Evolutionary conservation across 176 grass and related monocot species (phyloP), one percentile per base, ranked within the genome.

Genomic region (Saccharum spontaneum): DNA sequence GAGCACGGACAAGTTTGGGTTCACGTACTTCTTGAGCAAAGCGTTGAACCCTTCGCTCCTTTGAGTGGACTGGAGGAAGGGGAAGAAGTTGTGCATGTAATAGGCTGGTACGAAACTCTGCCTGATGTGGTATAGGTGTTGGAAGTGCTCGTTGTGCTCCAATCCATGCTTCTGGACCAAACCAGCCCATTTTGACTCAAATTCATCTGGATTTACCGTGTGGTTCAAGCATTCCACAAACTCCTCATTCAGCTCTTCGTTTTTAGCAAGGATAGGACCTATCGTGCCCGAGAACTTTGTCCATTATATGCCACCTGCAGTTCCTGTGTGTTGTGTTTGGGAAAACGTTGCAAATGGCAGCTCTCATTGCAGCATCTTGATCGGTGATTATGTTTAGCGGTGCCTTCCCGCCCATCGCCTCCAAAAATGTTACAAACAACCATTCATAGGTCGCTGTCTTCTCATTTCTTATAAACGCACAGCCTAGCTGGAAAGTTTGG

Each of bases 341-440:
- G 1, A 71, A 26, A 3, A n/a, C 3, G 1, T 0, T 3, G 2
- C 5, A 11, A 24, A 23, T 72, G 0, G 1, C 54, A 12, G 1
- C 1, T 3, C 11, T 40, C 6, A 77, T 26, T 0, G 10, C 23
- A 5, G 0, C 5, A 2, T 60, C 52, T 7, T 77, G 75, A n/a
- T 77, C 20, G 0, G 34, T 77, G 2, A 77, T 78, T 2, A 78
- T 62, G 6, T 63, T 78, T 0, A 62, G 13, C 0, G 76, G 36
- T 0, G 12, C 11, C 1, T 10, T 15, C 1, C 54, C 36, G 10
- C 17, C 18, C 75, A 60, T 60, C 7, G 52, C 50, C 13, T 39
- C 37, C 1, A 23, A 4, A 1, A 71, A 71, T 2, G 38, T 41
- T 6, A 41, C 3, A 24, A 71, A 71, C 1, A 71, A 13, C 39